Evolutionary conservation across 257 asterid species (phyloP).

Genomic region (Verbena officinalis): DNA sequence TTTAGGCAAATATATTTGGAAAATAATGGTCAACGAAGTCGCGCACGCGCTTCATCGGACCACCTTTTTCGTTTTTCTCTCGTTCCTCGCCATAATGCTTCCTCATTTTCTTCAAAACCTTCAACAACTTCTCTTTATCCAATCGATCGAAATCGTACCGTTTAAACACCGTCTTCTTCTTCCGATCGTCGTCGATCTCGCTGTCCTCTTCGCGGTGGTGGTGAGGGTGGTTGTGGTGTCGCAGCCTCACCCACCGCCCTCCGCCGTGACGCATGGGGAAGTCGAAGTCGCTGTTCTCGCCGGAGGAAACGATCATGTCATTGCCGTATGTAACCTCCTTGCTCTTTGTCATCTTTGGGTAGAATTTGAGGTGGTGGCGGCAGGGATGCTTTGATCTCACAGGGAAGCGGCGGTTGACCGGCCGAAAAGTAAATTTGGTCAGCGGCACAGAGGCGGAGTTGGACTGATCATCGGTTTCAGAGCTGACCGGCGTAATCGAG

Average conservation of each 20-base stretch:
- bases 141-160: constrained; percentile 8
- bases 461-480: constrained; percentile 24
- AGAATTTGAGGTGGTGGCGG: constrained; percentile 39
- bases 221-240: constrained; percentile 32
- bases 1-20: constrained; percentile 9
- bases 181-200: constrained; percentile 35
- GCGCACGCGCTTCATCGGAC: constrained; percentile 53
- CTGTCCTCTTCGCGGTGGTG: constrained; percentile 31
- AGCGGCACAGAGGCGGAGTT: constrained; percentile 37
- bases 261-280: constrained; percentile 29
- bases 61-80: constrained; percentile 25
- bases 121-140: constrained; percentile 26
- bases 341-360: constrained; percentile 32
- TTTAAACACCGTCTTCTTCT: constrained; percentile 21
- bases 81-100: constrained; percentile 28
- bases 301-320: constrained; percentile 47
- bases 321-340: constrained; percentile 42
- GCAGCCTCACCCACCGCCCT: constrained; percentile 41
- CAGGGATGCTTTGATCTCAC: constrained; percentile 40
- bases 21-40: constrained; percentile 49
- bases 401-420: constrained; percentile 49
- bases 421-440: constrained; percentile 34
- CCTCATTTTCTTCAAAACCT: constrained; percentile 30
- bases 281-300: constrained; percentile 43
- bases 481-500: constrained; percentile 22